Evolutionary conservation across 352 stramenopile species (phyloP), one percentile per base, ranked within the genome.

Genomic region (Globisporangium carolinianum): DNA sequence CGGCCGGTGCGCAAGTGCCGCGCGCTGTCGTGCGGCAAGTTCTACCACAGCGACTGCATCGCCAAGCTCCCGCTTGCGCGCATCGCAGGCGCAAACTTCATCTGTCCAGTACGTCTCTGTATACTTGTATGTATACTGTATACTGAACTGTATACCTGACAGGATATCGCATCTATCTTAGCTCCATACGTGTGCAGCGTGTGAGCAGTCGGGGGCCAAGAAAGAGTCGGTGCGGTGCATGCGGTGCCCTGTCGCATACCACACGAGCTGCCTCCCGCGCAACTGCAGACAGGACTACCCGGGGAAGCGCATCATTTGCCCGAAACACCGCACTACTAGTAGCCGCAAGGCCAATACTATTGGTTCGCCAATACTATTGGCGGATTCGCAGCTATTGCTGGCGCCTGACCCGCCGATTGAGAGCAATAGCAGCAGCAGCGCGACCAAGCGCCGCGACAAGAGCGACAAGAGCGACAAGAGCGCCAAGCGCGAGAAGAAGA

Each of bases 11-110:
- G 83, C 46, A 91, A 91, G 58, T 94, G 85, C 57, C 75, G 85
- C 36, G 85, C 85, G 47, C 63, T 89, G 6, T 91, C 82, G 46
- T 94, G 85, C 51, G 85, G 85, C 35, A 93, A 93, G 58, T 94
- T 85, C 57, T 94, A 93, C 56, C 85, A 94, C 53, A 71, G 85
- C 15, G 68, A 86, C 41, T 94, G 85, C 52, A 90, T 94, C 49
- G 83, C 79, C 39, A 83, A 82, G 51, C 78, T 91, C 51, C 79
- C 85, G 49, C 66, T 94, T 43, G 84, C 85, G 6, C 65, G 85
- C 17, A 89, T 90, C 55, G 84, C 84, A 12, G 76, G 83, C 58
- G 76, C 78, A 51, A 75, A 87, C 58, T 94, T 94, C 56, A 94
- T 94, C 49, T 94, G 85, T 56, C 83, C 85, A 39, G 69, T 78